Evolutionary conservation across 371 early-diverging fungal species (phyloP), one percentile per base, ranked within the genome.

Genomic region (Apophysomyces ossiformis): DNA sequence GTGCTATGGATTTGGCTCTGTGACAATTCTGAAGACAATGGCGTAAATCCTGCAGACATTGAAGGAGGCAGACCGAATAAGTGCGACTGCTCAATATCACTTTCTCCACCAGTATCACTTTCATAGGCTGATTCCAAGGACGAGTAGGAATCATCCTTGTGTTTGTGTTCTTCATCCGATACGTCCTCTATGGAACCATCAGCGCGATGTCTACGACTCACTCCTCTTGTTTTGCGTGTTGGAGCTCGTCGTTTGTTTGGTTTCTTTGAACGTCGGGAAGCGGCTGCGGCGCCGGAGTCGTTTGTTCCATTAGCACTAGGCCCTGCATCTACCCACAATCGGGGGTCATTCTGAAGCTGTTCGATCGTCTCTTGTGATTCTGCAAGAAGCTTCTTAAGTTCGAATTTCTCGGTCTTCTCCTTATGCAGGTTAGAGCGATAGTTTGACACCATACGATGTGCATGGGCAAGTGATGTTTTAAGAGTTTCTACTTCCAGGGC

Each of bases 331-430:
- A 65, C 65, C 71, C 71, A 71, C 41, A 67, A 32, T 5, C 58
- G 63, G 13, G 68, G 67, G 35, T 89, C 87, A 50, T 84, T 76
- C 9, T 83, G 79, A 65, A 87, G 50, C n/a, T 77, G 79, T 58
- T 87, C 87, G 66, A 89, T 87, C 7, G 77, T 85, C 58, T 89
- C 89, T 66, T 89, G 87, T 37, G 85, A 84, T 44, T 89, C 87
- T 0, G 86, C 84, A 11, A 89, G 68, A 73, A 87, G 75, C 68
- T 89, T 89, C 62, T 81, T 83, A 15, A 87, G 57, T 65, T 88
- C 89, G 58, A 85, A 84, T 61, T 87, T 87, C 58, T 88, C 89
- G 12, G 73, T 66, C 61, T 83, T 83, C 63, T 83, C 84, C 61
- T 76, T 73, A 57, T 84, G 76, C 18, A 80, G 59, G 7, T 80